Evolutionary conservation across 2,329 filamentous ascomycete species (phyloP).

Genomic region (Xylariaceae sp.): DNA sequence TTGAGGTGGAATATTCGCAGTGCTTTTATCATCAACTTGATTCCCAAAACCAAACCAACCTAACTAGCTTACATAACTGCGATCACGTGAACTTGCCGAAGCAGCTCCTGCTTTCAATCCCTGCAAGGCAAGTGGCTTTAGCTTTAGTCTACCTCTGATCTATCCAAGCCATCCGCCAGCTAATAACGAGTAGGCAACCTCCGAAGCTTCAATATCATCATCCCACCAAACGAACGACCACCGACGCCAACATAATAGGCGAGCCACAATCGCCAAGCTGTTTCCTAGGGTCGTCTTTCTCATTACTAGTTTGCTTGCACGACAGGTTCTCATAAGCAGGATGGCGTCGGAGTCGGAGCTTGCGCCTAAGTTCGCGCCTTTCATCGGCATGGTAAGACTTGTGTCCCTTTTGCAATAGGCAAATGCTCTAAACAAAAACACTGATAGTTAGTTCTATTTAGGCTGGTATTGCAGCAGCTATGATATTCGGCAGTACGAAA

Average conservation of each 20-base stretch:
- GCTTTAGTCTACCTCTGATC: slow-evolving; percentile 12
- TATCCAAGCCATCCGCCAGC: too few relatives aligned
- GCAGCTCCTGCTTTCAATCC: too few relatives aligned
- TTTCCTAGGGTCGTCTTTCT: too few relatives aligned
- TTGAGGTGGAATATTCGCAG: too few relatives aligned
- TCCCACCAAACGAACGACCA: not conserved
- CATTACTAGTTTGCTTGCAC: too few relatives aligned
- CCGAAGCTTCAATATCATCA: slow-evolving; percentile 13
- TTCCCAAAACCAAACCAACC: too few relatives aligned
- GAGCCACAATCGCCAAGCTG: not conserved
- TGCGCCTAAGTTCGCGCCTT: slow-evolving; percentile 82
- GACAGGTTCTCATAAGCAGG: slow-evolving; percentile 11
- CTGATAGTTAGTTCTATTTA: slow-evolving; percentile 42
- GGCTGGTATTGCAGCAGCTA: slow-evolving; percentile 80
- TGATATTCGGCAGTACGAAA: slow-evolving; percentile 80
- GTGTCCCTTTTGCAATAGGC: slow-evolving; percentile 34
- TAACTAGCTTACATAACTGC: too few relatives aligned
- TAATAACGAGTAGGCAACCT: too few relatives aligned
- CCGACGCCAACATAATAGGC: not conserved
- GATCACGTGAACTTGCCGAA: too few relatives aligned
- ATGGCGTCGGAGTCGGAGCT: slow-evolving; percentile 62
- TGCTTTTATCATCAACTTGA: too few relatives aligned
- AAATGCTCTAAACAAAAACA: not conserved
- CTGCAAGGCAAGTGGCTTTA: slow-evolving; percentile 21
- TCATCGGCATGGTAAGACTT: slow-evolving; percentile 80